Percentiles rank a stretch among this genome's conserved stretches.
phyloP scores from a whole-genome alignment of 2,329 filamentous ascomycete genomes.

The Cytospora mali region DNA sequence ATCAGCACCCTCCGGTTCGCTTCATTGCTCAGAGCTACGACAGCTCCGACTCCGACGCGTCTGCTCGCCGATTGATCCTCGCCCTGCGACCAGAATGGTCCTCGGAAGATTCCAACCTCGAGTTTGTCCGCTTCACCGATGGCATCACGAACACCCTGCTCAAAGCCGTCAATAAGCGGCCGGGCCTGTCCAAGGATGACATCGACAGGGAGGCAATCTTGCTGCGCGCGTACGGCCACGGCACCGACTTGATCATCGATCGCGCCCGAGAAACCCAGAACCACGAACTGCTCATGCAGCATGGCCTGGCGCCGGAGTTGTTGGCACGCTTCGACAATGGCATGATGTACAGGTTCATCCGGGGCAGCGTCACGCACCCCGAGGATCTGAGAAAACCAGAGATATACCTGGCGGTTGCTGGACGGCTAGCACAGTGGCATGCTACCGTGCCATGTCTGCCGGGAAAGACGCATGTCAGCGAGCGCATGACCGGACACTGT shows the following conservation, averaged over 20 bases:
- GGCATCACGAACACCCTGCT: conserved; percentile 95
- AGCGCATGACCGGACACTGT: conserved; percentile 34
- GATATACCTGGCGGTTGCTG: conserved; percentile 82
- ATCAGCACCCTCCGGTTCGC: conserved; percentile 45
- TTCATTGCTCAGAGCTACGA: conserved; percentile 80
- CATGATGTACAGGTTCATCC: conserved; percentile 90
- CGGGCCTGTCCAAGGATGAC: conserved; percentile 72
- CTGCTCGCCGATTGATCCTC: conserved; percentile 77
- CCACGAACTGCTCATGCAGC: conserved; percentile 83
- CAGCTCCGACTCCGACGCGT: conserved; percentile 71
- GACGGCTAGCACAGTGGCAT: conserved; percentile 90
- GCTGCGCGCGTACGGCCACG: conserved; percentile 89
- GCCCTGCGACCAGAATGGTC: conserved; percentile 84
- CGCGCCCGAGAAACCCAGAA: conserved; percentile 79
- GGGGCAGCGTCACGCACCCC: conserved; percentile 77
- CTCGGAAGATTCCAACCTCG: conserved; percentile 61
- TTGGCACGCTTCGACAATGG: conserved; percentile 94
- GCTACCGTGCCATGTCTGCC: conserved; percentile 65
- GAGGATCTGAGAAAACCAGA: conserved; percentile 75
- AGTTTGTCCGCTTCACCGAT: conserved; percentile 91
- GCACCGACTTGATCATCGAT: conserved; percentile 94
- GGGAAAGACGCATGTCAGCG: conserved; percentile 42
- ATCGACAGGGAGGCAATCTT: conserved; percentile 85
- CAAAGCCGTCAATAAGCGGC: conserved; percentile 71
- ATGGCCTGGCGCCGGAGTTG: conserved; percentile 81